phyloP scores from a whole-genome alignment of 768 basidiomycete species.

The Chalciporus piperatus region DNA sequence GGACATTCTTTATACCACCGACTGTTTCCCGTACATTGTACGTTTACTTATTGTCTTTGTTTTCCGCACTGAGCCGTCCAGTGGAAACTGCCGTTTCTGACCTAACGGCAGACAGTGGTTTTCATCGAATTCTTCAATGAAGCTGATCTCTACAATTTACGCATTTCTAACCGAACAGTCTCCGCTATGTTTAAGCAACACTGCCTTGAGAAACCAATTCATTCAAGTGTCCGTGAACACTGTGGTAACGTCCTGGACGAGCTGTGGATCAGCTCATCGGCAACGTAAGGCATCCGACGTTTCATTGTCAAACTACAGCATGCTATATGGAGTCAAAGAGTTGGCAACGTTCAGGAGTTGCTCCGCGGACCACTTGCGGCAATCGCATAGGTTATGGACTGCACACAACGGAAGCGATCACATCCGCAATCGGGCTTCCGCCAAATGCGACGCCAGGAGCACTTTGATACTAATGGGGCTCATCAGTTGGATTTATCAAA shows the following conservation, averaged over 20 bases:
- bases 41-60: neutral
- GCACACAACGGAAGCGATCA: conserved; percentile 14
- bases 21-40: neutral
- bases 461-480: conserved; percentile 18
- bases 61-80: conserved; percentile 11
- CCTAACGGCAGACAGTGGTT: neutral
- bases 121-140: neutral
- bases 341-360: neutral
- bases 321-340: conserved; percentile 5
- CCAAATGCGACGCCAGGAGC: conserved; percentile 11
- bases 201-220: conserved; percentile 5
- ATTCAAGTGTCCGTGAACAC: neutral
- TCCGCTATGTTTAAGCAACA: conserved; percentile 2
- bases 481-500: conserved; percentile 14
- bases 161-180: neutral
- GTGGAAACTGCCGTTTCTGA: neutral
- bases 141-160: neutral
- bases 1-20: neutral
- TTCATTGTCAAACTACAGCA: conserved; percentile 4
- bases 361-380: conserved; percentile 24
- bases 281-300: conserved; percentile 5
- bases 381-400: conserved; percentile 15
- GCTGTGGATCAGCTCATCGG: conserved; percentile 3
- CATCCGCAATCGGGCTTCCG: conserved; percentile 22
- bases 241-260: neutral